Evolutionary conservation across 345 rosid genomes (phyloP).

Genomic region (Gossypium arboreum): DNA sequence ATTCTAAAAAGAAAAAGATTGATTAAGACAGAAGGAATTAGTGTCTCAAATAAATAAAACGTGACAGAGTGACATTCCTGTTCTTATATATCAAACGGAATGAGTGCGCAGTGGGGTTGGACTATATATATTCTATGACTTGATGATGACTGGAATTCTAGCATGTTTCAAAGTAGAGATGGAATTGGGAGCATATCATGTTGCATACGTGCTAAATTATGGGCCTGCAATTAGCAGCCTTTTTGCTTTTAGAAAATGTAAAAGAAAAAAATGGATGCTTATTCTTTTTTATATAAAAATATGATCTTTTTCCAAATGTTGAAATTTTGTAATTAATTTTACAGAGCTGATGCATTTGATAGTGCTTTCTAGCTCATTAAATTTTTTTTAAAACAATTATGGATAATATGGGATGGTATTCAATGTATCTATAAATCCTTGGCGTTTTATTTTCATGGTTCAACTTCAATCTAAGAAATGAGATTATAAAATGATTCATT

Average conservation of each 20-base stretch:
- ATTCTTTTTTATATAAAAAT: too few species aligned
- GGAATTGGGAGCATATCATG: not conserved
- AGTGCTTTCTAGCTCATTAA: too few species aligned
- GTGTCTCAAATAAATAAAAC: not conserved
- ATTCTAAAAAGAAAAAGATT: not conserved
- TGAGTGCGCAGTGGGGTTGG: not conserved
- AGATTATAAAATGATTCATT: not conserved
- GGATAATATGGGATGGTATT: too few species aligned
- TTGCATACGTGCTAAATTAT: not conserved
- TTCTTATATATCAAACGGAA: not conserved
- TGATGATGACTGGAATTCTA: not conserved
- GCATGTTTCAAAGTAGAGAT: not conserved
- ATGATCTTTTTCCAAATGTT: too few species aligned
- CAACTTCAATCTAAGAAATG: too few species aligned
- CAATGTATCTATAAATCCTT: too few species aligned
- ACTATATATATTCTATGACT: not conserved
- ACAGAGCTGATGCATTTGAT: too few species aligned
- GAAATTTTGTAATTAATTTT: too few species aligned
- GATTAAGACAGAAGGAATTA: not conserved
- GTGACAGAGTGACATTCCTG: not conserved
- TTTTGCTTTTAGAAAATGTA: too few species aligned
- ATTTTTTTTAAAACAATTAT: too few species aligned
- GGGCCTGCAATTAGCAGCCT: not conserved
- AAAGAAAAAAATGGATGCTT: too few species aligned
- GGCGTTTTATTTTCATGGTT: too few species aligned